These are phyloP conservation scores for Kuraishia capsulata DNA, from an alignment of 805 yeast species.

Conservation along the genomic window DNA sequence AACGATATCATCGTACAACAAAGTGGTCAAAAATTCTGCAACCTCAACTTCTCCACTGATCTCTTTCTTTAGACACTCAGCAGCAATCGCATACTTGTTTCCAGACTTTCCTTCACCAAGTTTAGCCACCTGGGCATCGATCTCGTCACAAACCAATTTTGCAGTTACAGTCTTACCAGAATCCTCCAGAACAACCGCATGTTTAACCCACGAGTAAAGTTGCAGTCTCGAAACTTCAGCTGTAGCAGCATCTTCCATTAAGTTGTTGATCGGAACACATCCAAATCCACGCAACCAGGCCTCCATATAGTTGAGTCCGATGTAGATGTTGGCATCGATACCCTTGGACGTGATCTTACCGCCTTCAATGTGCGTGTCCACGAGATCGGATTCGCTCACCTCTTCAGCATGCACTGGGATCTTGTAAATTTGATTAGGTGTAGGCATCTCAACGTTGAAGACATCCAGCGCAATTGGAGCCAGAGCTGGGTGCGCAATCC, in stretches of 20 bases:
- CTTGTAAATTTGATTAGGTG: slow-evolving; percentile 62
- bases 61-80: slow-evolving; percentile 63
- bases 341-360: slow-evolving; percentile 64
- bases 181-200: slow-evolving; percentile 50
- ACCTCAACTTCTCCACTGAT: slow-evolving; percentile 56
- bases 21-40: slow-evolving; percentile 69
- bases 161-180: slow-evolving; percentile 51
- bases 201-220: slow-evolving; percentile 77
- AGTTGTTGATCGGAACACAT: slow-evolving; percentile 76
- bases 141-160: slow-evolving; percentile 44
- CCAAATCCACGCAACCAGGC: slow-evolving; percentile 82
- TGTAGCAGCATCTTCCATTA: slow-evolving; percentile 89
- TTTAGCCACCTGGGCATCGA: slow-evolving; percentile 53
- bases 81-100: slow-evolving; percentile 63
- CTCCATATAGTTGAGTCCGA: slow-evolving; percentile 75
- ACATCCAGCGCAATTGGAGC: slow-evolving; percentile 65
- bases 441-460: slow-evolving; percentile 70
- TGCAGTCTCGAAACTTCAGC: slow-evolving; percentile 83
- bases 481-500: slow-evolving; percentile 86
- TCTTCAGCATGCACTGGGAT: slow-evolving; percentile 29
- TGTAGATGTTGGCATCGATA: slow-evolving; percentile 60
- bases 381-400: slow-evolving; percentile 47
- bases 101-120: slow-evolving; percentile 41
- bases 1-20: slow-evolving; percentile 66
- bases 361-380: slow-evolving; percentile 53